A percentile compares a stretch with the other conserved stretches of the same genome.
Conservation (phyloP, 768 basidiomycete species). For the Artomyces pyxidatus region DNA sequence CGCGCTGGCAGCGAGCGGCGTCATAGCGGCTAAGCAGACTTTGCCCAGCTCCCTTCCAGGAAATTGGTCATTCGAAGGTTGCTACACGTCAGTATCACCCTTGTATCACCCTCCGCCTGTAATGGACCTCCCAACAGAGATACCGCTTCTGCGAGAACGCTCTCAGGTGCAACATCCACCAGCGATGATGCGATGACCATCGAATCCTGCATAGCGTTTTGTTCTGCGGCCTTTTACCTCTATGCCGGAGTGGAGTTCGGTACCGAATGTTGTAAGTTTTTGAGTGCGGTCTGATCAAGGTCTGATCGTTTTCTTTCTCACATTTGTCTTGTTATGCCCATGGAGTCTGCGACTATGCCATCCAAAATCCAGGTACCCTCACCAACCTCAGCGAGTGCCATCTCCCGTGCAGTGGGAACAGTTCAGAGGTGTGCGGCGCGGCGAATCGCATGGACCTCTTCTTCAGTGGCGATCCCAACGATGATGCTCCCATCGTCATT, state of each 20-base stretch:
- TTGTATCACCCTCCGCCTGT: not conserved
- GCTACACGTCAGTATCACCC: not conserved
- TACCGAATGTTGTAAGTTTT: not conserved
- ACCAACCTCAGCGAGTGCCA: not conserved
- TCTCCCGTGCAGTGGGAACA: not conserved
- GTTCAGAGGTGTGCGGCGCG: not conserved
- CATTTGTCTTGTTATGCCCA: not conserved
- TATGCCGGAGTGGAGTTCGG: not conserved
- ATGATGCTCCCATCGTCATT: not conserved
- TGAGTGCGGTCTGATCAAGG: not conserved
- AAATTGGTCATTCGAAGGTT: not conserved
- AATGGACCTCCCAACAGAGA: not conserved
- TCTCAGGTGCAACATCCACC: not conserved
- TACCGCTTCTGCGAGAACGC: not conserved
- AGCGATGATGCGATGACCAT: not conserved
- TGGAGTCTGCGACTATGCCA: not conserved
- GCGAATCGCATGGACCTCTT: not conserved
- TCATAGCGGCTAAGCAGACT: too few relatives aligned
- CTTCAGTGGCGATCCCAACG: too few relatives aligned
- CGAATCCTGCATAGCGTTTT: not conserved
- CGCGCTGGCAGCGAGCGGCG: too few relatives aligned
- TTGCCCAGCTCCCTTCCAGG: too few relatives aligned
- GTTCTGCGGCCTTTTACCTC: not conserved
- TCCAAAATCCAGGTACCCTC: not conserved
- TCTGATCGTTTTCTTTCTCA: too few relatives aligned